These are phyloP conservation scores for Candida coleopterorum DNA, from an alignment of 805 yeast species.

Conservation along the genomic window DNA sequence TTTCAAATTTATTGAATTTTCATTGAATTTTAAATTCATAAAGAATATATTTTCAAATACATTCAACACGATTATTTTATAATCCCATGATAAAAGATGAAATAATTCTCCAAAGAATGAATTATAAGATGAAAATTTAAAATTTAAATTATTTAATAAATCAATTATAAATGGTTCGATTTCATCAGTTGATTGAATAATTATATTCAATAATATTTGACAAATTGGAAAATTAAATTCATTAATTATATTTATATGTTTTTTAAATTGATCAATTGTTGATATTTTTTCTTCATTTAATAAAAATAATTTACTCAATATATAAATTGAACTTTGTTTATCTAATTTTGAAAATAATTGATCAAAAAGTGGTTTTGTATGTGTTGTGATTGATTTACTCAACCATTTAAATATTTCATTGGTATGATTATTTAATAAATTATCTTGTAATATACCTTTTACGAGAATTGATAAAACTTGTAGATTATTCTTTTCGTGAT, in stretches of 20 bases:
- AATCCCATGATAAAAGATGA: conserved; percentile 26
- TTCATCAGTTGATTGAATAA: conserved; percentile 12
- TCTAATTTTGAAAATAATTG: conserved; percentile 15
- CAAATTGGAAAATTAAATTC: conserved; percentile 33
- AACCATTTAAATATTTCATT: conserved; percentile 10
- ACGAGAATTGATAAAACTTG: conserved; percentile 3
- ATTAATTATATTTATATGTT: conserved; percentile 14
- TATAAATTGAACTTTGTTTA: conserved; percentile 13
- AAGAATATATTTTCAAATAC: conserved; percentile 27
- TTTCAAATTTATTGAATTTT: conserved; percentile 1
- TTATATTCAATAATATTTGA: conserved; percentile 24
- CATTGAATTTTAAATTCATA: conserved; percentile 11
- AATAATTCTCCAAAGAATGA: conserved; percentile 40
- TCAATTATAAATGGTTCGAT: conserved; percentile 12
- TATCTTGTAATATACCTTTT: conserved; percentile 2
- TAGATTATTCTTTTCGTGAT: conserved; percentile 1
- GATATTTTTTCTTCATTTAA: conserved; percentile 5
- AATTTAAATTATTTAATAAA: conserved; percentile 18
- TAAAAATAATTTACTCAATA: conserved; percentile 17
- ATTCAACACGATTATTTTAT: conserved; percentile 20
- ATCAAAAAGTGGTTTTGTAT: conserved; percentile 20
- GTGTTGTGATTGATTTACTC: conserved; percentile 11
- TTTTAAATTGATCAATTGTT: conserved; percentile 14
- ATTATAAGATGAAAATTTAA: conserved; percentile 24
- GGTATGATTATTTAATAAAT: conserved; percentile 1